Conservation (phyloP, 306 rosid genomes). For the Lagenaria siceraria region DNA sequence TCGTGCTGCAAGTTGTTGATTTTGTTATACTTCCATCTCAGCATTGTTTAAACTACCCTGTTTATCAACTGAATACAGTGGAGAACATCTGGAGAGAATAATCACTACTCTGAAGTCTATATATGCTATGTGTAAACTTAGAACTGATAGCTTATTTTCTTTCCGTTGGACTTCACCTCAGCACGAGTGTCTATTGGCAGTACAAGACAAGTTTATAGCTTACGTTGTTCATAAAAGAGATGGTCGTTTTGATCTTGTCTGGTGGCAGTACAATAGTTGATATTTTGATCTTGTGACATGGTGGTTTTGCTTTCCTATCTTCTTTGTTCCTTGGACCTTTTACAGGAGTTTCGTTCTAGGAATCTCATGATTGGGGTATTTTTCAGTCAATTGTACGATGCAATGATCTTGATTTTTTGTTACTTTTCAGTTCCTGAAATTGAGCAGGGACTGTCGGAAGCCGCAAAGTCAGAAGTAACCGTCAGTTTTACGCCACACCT, state of each 20-base stretch:
- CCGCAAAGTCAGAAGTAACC: constrained; percentile 58
- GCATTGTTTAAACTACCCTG: too few species aligned
- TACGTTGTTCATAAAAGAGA: too few species aligned
- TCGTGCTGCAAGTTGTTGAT: not conserved
- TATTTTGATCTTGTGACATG: not conserved
- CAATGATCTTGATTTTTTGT: constrained; percentile 9
- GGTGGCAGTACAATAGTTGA: not conserved
- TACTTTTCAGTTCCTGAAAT: constrained; percentile 71
- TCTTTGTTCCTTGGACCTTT: not conserved
- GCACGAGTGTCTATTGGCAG: not conserved
- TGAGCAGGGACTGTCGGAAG: constrained; percentile 86
- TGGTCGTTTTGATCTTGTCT: too few species aligned
- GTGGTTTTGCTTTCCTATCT: not conserved
- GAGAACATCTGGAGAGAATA: not conserved
- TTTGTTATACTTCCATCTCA: not conserved
- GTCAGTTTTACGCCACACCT: constrained; percentile 90
- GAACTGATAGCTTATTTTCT: not conserved
- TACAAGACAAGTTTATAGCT: not conserved
- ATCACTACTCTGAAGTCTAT: not conserved
- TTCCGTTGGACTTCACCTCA: not conserved
- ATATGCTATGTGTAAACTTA: not conserved
- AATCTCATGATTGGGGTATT: not conserved
- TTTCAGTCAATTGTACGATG: not conserved
- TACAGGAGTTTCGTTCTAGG: not conserved
- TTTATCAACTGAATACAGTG: not conserved